Conservation (phyloP, 176 grass and related monocot genomes). For the Bolboschoenus planiculmis region DNA sequence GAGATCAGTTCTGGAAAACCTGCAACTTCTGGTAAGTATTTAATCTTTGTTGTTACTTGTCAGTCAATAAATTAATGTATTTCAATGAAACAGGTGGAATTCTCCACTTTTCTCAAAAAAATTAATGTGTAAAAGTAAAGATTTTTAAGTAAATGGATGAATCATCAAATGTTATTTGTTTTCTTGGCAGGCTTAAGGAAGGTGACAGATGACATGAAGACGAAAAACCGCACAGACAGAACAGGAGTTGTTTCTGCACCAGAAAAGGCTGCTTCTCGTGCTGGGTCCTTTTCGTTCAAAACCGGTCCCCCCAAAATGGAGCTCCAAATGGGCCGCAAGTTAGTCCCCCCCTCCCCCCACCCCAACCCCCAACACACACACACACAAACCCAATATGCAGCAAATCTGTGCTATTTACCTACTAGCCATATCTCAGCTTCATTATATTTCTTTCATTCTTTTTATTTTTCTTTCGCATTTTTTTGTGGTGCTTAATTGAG, state of each 20-base stretch:
- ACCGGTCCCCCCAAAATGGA: conserved; percentile 77
- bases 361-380: too few species aligned
- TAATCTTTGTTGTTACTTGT: not conserved
- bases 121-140: not conserved
- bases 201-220: conserved; percentile 92
- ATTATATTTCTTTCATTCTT: not conserved
- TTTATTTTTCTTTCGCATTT: not conserved
- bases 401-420: not conserved
- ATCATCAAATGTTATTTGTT: conserved; percentile 16
- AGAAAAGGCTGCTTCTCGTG: conserved; percentile 41
- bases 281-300: conserved; percentile 56
- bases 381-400: not conserved
- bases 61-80: not conserved
- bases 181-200: conserved; percentile 60
- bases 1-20: conserved; percentile 73
- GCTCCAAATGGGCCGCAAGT: conserved; percentile 99
- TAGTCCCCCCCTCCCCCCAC: conserved; percentile 11
- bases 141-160: not conserved
- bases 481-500: not conserved
- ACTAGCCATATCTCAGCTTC: not conserved
- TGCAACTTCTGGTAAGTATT: conserved; percentile 58
- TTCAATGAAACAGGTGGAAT: too few species aligned
- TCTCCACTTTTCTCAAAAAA: too few species aligned
- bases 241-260: conserved; percentile 58
- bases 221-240: conserved; percentile 79